A percentile compares a stretch with the other conserved stretches of the same genome.
phyloP scores from a whole-genome alignment of 345 rosid genomes.

The Populus tremula region DNA sequence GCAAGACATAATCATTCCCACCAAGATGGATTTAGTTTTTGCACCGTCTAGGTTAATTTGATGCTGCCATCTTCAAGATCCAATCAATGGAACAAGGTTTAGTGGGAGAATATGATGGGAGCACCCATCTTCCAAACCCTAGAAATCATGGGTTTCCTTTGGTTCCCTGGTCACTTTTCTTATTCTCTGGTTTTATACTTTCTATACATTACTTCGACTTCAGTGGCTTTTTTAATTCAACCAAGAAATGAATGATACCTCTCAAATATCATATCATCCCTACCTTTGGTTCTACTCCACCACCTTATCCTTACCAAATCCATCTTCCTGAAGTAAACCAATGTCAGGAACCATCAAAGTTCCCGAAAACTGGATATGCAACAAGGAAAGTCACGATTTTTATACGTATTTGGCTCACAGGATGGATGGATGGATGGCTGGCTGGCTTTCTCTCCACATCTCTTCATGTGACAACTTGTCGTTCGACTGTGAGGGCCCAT shows the following conservation, averaged over 20 bases:
- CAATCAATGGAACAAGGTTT: constrained; percentile 8
- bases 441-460: background rate
- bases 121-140: constrained; percentile 23
- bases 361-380: constrained; percentile 12
- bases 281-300: constrained; percentile 34
- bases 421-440: background rate
- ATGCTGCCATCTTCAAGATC: constrained; percentile 26
- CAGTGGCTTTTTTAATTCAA: constrained; percentile 23
- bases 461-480: constrained; percentile 15
- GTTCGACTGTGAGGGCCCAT: constrained; percentile 15
- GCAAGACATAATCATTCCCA: constrained; percentile 27
- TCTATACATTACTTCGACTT: background rate
- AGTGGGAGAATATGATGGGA: constrained; percentile 26
- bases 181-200: constrained; percentile 9
- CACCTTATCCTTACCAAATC: constrained; percentile 24
- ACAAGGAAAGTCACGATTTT: constrained; percentile 10
- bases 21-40: constrained; percentile 20
- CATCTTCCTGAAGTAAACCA: constrained; percentile 14
- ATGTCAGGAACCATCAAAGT: constrained; percentile 10
- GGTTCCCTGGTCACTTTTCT: background rate
- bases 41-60: constrained; percentile 13
- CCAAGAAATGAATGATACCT: constrained; percentile 14
- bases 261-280: background rate
- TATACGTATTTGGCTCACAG: background rate
- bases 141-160: constrained; percentile 9